Conservation (phyloP, 257 asterid genomes). For the Capsicum baccatum region DNA sequence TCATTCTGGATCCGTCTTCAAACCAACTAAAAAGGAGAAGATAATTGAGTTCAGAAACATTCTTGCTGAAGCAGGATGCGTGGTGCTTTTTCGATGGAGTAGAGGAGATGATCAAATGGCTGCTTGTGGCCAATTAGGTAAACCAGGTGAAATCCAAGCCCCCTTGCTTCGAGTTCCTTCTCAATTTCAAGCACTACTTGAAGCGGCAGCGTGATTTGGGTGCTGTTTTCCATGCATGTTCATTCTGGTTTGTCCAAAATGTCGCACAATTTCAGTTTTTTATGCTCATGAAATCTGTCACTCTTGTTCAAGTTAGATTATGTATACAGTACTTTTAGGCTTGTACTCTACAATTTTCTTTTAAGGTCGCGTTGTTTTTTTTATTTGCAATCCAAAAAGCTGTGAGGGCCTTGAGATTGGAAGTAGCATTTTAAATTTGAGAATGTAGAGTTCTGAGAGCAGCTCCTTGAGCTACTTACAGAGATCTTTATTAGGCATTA, state of each 20-base stretch:
- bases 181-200: conserved; percentile 61
- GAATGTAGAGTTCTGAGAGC: not conserved
- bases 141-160: conserved; percentile 85
- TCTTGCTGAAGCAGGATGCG: conserved; percentile 77
- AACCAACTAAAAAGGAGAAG: conserved; percentile 75
- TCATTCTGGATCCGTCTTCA: conserved; percentile 79
- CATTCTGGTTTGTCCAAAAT: not conserved
- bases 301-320: not conserved
- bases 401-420: not conserved
- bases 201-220: conserved; percentile 26
- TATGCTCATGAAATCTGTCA: not conserved
- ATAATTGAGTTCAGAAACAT: conserved; percentile 81
- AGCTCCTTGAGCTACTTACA: no score
- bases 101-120: conserved; percentile 99
- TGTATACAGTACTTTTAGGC: not conserved
- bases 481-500: no score
- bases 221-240: not conserved
- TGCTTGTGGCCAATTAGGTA: conserved; percentile 98
- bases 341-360: not conserved
- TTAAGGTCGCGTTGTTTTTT: not conserved
- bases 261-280: not conserved
- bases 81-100: conserved; percentile 71
- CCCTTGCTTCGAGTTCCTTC: conserved; percentile 84
- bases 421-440: not conserved
- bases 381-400: not conserved